phyloP scores from a whole-genome alignment of 768 basidiomycete genomes.

The Favolaschia claudopus region DNA sequence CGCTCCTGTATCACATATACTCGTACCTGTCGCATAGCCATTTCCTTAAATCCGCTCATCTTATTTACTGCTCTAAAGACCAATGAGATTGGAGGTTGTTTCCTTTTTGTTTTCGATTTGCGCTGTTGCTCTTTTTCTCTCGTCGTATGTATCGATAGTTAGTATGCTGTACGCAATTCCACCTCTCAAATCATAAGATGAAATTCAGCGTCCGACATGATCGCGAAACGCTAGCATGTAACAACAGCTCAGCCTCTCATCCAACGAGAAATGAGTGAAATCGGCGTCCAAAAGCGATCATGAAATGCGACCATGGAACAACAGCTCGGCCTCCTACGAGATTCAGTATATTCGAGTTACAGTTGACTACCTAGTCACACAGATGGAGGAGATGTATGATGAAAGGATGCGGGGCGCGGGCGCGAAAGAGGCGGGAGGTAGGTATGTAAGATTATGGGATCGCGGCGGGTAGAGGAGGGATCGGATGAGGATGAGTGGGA shows the following conservation, averaged over 20 bases:
- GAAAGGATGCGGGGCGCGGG: not conserved
- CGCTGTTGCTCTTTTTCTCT: too few species aligned
- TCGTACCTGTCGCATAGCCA: constrained; percentile 24
- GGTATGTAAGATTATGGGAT: too few species aligned
- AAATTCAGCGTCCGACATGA: too few species aligned
- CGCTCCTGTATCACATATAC: constrained; percentile 30
- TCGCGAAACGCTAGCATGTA: too few species aligned
- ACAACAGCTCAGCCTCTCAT: too few species aligned
- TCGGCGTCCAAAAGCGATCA: not conserved
- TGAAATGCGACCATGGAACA: not conserved
- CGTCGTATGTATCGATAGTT: too few species aligned
- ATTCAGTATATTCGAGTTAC: constrained; percentile 28
- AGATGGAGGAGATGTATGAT: constrained; percentile 17
- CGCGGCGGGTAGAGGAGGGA: constrained; percentile 5
- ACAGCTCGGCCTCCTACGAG: constrained; percentile 6
- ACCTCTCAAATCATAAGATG: too few species aligned
- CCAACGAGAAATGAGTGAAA: too few species aligned
- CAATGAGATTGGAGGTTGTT: too few species aligned
- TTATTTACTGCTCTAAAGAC: constrained; percentile 7
- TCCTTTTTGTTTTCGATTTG: too few species aligned
- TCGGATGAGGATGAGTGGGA: not conserved
- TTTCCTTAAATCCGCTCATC: constrained; percentile 23
- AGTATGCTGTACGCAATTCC: too few species aligned
- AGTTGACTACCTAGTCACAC: constrained; percentile 27
- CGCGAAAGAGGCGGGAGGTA: not conserved